Evolutionary conservation across 1,139 yeast genomes (phyloP), one percentile per base, ranked within the genome.

Genomic region (Spencermartinsiella ligniputridi): DNA sequence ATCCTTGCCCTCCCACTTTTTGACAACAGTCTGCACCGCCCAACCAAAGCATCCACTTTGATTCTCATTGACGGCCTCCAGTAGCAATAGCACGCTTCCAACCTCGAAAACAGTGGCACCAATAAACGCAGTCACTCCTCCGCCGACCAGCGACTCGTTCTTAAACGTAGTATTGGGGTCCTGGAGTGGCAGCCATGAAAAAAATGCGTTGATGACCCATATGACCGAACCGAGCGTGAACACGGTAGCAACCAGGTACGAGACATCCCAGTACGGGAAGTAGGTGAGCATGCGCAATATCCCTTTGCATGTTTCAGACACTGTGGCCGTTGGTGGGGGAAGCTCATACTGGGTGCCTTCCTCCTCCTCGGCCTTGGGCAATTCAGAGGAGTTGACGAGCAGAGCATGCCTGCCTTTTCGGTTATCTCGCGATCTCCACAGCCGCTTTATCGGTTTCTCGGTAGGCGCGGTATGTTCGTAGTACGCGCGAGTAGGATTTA

Each of bases 191-290:
- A 48, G 37, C 51, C 51, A 48, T 16, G 41, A 29, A 41, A 48
- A 48, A 25, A 48, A 48, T 11, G 46, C 47, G 22, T 48, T 48
- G 22, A 48, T 47, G 16, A 47, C 49, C 51, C 51, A 48, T 3
- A 48, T 37, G 13, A 47, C 42, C 4, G 51, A 48, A 6, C 51
- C 51, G 18, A 40, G 13, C 2, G 51, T 47, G 40, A 48, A 48
- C 5, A 44, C n/a, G 3, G 38, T 35, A 4, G 51, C 51, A 1
- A 47, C 46, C 40, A 37, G 29, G 39, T 45, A 48, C 9, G 51
- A 48, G 3, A 48, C 42, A 41, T 48, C 48, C 51, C 51, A 48
- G 40, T 48, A 48, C 3, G 51, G 51, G 35, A 34, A 47, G 16
- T 37, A 41, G 3, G 39, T 35, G 25, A 36, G 12, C 51, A 48